Evolutionary conservation across 495 filamentous ascomycete genomes (phyloP).

Genomic region (Aspergillus ostianus): DNA sequence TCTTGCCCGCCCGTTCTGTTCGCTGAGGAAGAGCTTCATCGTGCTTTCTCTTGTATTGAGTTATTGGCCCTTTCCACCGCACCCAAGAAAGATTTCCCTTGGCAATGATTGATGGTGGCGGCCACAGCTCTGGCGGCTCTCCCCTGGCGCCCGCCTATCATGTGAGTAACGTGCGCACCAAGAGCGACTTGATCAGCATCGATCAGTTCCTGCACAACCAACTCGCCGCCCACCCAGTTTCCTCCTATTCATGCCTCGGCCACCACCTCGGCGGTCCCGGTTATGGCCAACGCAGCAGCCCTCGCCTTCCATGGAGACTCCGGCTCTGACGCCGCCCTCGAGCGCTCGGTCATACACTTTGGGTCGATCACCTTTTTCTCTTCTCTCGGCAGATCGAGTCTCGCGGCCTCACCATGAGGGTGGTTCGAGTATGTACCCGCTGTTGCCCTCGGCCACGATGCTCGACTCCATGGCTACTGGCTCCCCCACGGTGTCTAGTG

Average conservation of each 20-base stretch:
- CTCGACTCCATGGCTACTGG: no score
- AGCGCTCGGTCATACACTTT: conserved; percentile 84
- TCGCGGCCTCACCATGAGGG: no score
- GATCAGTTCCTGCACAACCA: conserved; percentile 89
- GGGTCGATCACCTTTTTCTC: conserved; percentile 75
- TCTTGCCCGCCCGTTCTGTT: not conserved
- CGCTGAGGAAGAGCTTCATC: no score
- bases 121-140: conserved; percentile 46
- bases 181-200: conserved; percentile 86
- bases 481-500: no score
- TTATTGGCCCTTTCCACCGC: conserved; percentile 18
- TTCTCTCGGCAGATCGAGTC: conserved; percentile 47
- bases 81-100: conserved; percentile 29
- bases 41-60: conserved; percentile 7
- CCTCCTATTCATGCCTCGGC: conserved; percentile 55
- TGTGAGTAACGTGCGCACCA: conserved; percentile 83
- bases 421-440: no score
- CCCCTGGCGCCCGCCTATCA: conserved; percentile 59
- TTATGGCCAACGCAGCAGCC: conserved; percentile 54
- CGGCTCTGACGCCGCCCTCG: conserved; percentile 85
- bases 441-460: no score
- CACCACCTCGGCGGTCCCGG: conserved; percentile 55
- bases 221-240: conserved; percentile 65
- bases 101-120: conserved; percentile 51
- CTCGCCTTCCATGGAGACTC: conserved; percentile 61